Percentiles rank a stretch among this genome's conserved stretches.
phyloP scores from a whole-genome alignment of 257 asterid genomes.

The Nicotiana obtusifolia region DNA sequence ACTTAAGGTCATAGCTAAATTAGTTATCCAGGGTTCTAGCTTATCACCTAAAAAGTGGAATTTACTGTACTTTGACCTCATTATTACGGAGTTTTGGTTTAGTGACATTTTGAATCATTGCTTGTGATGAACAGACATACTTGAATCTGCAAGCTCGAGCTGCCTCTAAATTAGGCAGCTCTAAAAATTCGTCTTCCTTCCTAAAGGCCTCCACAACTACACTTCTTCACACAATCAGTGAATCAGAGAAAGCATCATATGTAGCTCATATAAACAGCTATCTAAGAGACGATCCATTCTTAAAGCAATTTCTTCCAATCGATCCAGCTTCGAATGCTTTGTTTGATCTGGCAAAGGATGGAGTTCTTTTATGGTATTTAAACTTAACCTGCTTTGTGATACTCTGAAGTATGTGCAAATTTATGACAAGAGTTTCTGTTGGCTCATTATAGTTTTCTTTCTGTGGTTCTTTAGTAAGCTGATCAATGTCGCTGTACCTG shows the following conservation, averaged over 20 bases:
- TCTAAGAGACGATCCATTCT: slow-evolving; percentile 87
- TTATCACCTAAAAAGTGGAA: neutral
- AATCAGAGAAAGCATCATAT: slow-evolving; percentile 79
- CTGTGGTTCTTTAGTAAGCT: slow-evolving; percentile 57
- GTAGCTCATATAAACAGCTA: slow-evolving; percentile 94
- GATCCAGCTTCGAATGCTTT: slow-evolving; percentile 66
- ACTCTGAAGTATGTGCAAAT: slow-evolving; percentile 15
- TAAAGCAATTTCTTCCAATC: slow-evolving; percentile 88
- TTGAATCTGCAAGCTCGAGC: slow-evolving; percentile 71
- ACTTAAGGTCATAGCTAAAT: too few species aligned
- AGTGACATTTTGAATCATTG: slow-evolving; percentile 17
- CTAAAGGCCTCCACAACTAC: slow-evolving; percentile 87
- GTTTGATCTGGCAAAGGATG: slow-evolving; percentile 86
- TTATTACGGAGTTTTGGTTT: slow-evolving; percentile 11
- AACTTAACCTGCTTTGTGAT: slow-evolving; percentile 16
- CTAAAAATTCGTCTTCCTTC: slow-evolving; percentile 62
- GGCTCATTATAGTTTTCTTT: slow-evolving; percentile 10
- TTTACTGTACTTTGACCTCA: slow-evolving; percentile 3
- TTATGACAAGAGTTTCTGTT: neutral
- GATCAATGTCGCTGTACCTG: slow-evolving; percentile 93
- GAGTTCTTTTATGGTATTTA: slow-evolving; percentile 84
- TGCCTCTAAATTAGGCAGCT: slow-evolving; percentile 47
- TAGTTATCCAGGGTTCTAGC: neutral
- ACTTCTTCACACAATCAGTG: slow-evolving; percentile 81
- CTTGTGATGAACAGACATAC: slow-evolving; percentile 52